Evolutionary conservation across 495 filamentous ascomycete genomes (phyloP).

Genomic region (Penicillium arizonense): DNA sequence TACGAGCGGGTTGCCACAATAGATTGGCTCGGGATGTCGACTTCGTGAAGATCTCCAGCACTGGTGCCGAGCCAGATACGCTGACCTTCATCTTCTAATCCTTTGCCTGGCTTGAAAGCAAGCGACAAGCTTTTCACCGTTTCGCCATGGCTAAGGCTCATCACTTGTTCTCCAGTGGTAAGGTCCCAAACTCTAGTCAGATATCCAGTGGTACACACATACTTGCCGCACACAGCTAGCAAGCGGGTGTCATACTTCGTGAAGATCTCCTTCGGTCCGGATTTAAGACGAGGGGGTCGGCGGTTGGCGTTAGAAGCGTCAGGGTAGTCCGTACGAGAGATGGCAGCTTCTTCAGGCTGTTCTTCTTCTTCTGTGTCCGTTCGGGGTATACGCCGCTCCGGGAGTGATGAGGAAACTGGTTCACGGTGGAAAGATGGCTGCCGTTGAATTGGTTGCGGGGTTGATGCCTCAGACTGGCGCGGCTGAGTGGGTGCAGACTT

Average conservation of each 20-base stretch:
- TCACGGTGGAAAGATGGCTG: constrained; percentile 36
- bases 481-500: constrained; percentile 16
- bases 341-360: constrained; percentile 27
- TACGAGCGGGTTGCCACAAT: constrained; percentile 65
- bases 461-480: constrained; percentile 10
- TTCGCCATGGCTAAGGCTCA: constrained; percentile 80
- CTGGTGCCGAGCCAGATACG: constrained; percentile 91
- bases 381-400: constrained; percentile 21
- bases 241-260: constrained; percentile 81
- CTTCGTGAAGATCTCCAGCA: constrained; percentile 80
- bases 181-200: constrained; percentile 86
- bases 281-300: constrained; percentile 70
- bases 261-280: constrained; percentile 69
- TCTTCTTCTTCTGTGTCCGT: constrained; percentile 35
- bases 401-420: constrained; percentile 16
- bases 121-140: constrained; percentile 73
- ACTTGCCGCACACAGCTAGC: constrained; percentile 83
- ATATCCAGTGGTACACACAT: constrained; percentile 81
- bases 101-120: constrained; percentile 76
- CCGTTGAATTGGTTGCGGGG: constrained; percentile 18
- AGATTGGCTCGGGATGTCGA: constrained; percentile 71
- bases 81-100: constrained; percentile 74
- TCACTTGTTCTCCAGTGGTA: constrained; percentile 71
- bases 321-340: constrained; percentile 62
- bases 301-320: constrained; percentile 84